phyloP scores from a whole-genome alignment of 441 rosid genomes.

The Macaranga tanarius region DNA sequence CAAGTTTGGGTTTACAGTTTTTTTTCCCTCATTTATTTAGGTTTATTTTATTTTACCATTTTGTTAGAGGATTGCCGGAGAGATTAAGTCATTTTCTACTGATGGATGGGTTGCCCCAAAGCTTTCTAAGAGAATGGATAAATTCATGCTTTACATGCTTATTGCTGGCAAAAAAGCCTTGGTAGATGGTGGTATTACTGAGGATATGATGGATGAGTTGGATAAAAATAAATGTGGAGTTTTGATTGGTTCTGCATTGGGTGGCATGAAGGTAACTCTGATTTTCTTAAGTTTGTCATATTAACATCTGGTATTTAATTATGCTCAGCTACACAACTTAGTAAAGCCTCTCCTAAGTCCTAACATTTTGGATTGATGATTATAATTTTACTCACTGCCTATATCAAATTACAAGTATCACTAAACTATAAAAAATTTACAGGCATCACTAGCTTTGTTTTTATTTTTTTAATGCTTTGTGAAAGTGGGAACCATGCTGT shows the following conservation, averaged over 20 bases:
- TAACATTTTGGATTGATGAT: not conserved
- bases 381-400: too few species aligned
- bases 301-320: not conserved
- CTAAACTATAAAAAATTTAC: too few species aligned
- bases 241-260: constrained; percentile 85
- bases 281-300: not conserved
- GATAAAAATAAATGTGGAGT: constrained; percentile 79
- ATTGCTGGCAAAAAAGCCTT: constrained; percentile 97
- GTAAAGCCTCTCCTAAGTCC: not conserved
- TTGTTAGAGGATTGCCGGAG: constrained; percentile 92
- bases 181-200: constrained; percentile 85
- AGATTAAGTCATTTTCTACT: constrained; percentile 82
- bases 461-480: not conserved
- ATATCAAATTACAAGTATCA: too few species aligned
- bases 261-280: constrained; percentile 73
- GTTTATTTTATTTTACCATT: not conserved
- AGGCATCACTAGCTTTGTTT: not conserved
- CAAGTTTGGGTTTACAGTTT: not conserved
- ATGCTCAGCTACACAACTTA: not conserved
- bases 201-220: constrained; percentile 70
- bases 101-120: constrained; percentile 96
- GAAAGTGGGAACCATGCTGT: constrained; percentile 12
- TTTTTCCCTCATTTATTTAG: not conserved
- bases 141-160: constrained; percentile 93
- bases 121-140: constrained; percentile 93